These are phyloP conservation scores for Moesziomyces antarcticus DNA, from an alignment of 1,284 basidiomycete genomes.

Conservation along the genomic window DNA sequence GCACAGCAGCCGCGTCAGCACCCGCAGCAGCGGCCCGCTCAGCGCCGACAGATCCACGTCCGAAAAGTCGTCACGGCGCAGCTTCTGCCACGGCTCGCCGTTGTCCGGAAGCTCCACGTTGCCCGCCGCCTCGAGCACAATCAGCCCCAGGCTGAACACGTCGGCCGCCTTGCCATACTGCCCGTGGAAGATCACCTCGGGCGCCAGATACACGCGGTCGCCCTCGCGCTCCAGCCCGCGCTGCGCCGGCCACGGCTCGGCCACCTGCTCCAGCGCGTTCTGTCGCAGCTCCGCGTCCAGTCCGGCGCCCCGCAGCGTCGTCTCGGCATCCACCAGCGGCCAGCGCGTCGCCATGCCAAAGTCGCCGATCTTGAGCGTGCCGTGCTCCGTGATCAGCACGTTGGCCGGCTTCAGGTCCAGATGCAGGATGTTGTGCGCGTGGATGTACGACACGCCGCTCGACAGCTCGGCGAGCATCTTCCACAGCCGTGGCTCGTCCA, in stretches of 20 bases:
- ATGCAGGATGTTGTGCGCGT: constrained; percentile 88
- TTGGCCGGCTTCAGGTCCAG: constrained; percentile 98
- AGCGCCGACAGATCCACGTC: constrained; percentile 82
- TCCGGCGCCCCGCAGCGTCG: constrained; percentile 58
- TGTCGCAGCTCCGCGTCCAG: constrained; percentile 30
- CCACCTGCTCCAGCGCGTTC: constrained; percentile 17
- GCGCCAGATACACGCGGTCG: constrained; percentile 97
- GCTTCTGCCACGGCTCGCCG: constrained; percentile 94
- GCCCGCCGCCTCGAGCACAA: constrained; percentile 91
- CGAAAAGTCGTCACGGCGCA: constrained; percentile 90
- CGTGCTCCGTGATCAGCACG: constrained; percentile 88
- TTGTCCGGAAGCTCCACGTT: constrained; percentile 96
- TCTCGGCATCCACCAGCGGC: constrained; percentile 57
- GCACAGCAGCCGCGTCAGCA: constrained; percentile 55
- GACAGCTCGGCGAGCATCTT: constrained; percentile 92
- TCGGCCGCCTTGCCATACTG: constrained; percentile 92
- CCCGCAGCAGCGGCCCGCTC: constrained; percentile 56
- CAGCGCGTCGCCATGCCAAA: constrained; percentile 76
- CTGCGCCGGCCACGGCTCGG: constrained; percentile 18
- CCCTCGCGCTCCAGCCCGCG: constrained; percentile 80
- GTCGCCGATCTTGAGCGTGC: constrained; percentile 95
- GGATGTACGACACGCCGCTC: constrained; percentile 83
- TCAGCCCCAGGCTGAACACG: constrained; percentile 96
- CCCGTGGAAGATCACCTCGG: constrained; percentile 87
- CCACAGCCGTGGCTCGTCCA: constrained; percentile 96